These are phyloP conservation scores for Starmera caribaea DNA, from an alignment of 805 yeast genomes.

Conservation along the genomic window DNA sequence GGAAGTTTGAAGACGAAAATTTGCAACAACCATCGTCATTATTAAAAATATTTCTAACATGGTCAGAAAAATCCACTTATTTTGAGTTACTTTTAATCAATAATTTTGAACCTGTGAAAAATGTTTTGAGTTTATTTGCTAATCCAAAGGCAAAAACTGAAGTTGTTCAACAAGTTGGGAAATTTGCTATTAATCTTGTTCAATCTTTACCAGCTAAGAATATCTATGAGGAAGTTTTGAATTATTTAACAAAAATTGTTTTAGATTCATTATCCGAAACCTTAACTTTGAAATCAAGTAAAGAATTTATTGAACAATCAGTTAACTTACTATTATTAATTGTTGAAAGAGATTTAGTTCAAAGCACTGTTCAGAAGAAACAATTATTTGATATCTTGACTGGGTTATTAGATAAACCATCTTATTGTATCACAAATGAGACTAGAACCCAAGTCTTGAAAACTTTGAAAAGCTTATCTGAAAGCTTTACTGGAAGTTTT, in stretches of 20 bases:
- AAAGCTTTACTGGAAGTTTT: slow-evolving; percentile 42
- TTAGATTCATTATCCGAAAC: slow-evolving; percentile 14
- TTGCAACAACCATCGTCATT: slow-evolving; percentile 76
- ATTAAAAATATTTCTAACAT: slow-evolving; percentile 49
- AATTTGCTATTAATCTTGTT: slow-evolving; percentile 49
- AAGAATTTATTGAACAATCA: slow-evolving; percentile 41
- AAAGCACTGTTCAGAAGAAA: slow-evolving; percentile 42
- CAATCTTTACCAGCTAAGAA: slow-evolving; percentile 32
- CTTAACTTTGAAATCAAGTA: slow-evolving; percentile 27
- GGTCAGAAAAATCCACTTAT: slow-evolving; percentile 41
- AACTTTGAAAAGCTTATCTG: slow-evolving; percentile 46
- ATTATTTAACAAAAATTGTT: neutral
- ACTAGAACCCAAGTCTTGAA: slow-evolving; percentile 49
- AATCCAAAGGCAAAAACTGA: slow-evolving; percentile 54
- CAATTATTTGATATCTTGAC: slow-evolving; percentile 49
- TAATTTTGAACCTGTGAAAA: slow-evolving; percentile 40
- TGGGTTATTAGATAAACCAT: slow-evolving; percentile 49
- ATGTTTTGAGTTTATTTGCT: slow-evolving; percentile 45
- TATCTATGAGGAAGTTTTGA: neutral
- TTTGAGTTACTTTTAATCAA: slow-evolving; percentile 46
- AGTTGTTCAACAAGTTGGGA: slow-evolving; percentile 47
- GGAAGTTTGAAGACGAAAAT: slow-evolving; percentile 63
- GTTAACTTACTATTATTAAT: slow-evolving; percentile 41
- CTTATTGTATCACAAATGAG: slow-evolving; percentile 35
- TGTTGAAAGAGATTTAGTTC: slow-evolving; percentile 48